These are phyloP conservation scores for Serendipita indica DNA, from an alignment of 768 basidiomycete species.

Conservation along the genomic window DNA sequence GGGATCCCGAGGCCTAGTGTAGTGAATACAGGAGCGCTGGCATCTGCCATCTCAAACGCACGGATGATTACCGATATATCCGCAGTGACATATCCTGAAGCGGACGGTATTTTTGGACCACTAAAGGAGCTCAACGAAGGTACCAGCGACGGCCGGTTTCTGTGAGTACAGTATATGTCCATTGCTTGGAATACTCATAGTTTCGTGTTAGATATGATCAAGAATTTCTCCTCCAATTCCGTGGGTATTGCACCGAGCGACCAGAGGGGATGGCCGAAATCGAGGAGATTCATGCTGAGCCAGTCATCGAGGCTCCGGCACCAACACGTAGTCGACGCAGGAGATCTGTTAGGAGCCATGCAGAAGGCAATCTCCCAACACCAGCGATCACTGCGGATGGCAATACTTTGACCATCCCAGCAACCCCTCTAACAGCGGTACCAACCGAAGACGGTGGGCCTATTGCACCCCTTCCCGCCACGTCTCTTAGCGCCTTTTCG, in stretches of 20 bases:
- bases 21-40: neutral
- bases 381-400: neutral
- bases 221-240: neutral
- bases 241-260: conserved; percentile 1
- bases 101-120: neutral
- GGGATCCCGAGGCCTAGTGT: neutral
- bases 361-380: neutral
- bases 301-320: neutral
- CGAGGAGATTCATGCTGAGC: neutral
- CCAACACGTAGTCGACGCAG: neutral
- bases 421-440: neutral
- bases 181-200: neutral
- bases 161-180: neutral
- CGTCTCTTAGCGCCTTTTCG: neutral
- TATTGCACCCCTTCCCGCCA: neutral
- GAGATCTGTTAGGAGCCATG: neutral
- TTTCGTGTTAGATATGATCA: neutral
- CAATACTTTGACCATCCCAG: neutral
- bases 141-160: neutral
- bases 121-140: conserved; percentile 4
- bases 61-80: neutral
- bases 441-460: neutral
- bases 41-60: neutral
- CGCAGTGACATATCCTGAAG: neutral
- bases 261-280: conserved; percentile 4